Conservation (phyloP, 352 stramenopile genomes). For the Pythium insidiosum region DNA sequence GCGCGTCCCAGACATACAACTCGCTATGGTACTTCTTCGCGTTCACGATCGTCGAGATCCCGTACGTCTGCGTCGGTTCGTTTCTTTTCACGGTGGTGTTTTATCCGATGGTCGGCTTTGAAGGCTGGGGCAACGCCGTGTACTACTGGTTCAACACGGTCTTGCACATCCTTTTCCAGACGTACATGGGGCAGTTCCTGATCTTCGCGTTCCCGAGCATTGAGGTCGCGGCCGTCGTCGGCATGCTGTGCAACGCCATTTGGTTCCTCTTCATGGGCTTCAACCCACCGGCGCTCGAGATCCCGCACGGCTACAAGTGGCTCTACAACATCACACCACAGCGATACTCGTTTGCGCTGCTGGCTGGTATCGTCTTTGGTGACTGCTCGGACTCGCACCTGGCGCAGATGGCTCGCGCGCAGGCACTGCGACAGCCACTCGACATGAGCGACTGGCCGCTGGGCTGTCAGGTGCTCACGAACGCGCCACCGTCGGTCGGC, state of each 20-base stretch:
- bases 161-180: conserved; percentile 16
- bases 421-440: conserved; percentile 15
- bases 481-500: conserved; percentile 32
- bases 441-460: conserved; percentile 26
- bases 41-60: conserved; percentile 63
- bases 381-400: conserved; percentile 19
- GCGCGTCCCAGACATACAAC: conserved; percentile 73
- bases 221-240: conserved; percentile 8
- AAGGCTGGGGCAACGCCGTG: neutral
- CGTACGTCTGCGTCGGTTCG: conserved; percentile 17
- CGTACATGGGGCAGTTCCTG: conserved; percentile 17
- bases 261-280: conserved; percentile 20
- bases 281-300: conserved; percentile 16
- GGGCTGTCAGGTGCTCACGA: conserved; percentile 42
- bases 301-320: conserved; percentile 33
- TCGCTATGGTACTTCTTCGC: conserved; percentile 43
- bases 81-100: conserved; percentile 22
- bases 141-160: conserved; percentile 19
- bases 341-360: conserved; percentile 22
- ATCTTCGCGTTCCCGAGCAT: conserved; percentile 10
- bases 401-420: conserved; percentile 2
- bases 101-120: conserved; percentile 28
- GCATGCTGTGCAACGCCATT: conserved; percentile 14
- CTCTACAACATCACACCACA: conserved; percentile 28
- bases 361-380: conserved; percentile 17